phyloP scores from a whole-genome alignment of 2,329 filamentous ascomycete genomes.

The Colletotrichum tamarilloi region DNA sequence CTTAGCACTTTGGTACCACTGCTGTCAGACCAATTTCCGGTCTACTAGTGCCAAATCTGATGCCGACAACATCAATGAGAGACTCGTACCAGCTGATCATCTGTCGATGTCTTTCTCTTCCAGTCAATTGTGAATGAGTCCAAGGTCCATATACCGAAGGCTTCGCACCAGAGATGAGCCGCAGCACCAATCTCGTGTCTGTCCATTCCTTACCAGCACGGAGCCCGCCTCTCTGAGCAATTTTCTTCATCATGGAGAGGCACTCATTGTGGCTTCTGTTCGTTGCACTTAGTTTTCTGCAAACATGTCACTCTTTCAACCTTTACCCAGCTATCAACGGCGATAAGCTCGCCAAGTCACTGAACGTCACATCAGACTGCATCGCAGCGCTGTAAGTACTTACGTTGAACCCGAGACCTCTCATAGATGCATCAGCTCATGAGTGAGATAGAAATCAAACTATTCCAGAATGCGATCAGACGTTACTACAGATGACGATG shows the following conservation, averaged over 20 bases:
- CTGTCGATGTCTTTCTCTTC: neutral
- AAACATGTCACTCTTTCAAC: neutral
- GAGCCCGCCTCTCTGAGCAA: neutral
- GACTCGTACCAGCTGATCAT: neutral
- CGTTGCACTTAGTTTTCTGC: neutral
- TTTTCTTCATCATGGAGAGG: neutral
- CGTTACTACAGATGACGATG: neutral
- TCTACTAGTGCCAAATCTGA: neutral
- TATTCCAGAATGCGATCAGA: conserved; percentile 4
- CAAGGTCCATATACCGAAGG: neutral
- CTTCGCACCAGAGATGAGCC: neutral
- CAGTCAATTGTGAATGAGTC: neutral
- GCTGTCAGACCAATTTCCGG: neutral
- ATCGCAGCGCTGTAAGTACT: neutral
- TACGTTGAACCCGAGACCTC: rapidly evolving
- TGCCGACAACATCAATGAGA: neutral
- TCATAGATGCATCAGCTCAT: rapidly evolving
- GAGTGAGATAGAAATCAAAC: neutral
- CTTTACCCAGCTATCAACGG: neutral
- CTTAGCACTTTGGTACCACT: neutral
- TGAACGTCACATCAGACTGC: neutral
- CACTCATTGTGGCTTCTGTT: neutral
- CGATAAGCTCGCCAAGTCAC: neutral
- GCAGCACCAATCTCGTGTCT: neutral
- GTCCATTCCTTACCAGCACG: neutral